Base-by-base conservation (phyloP, 2,329 filamentous ascomycete species). In the Claviceps humidiphila region DNA sequence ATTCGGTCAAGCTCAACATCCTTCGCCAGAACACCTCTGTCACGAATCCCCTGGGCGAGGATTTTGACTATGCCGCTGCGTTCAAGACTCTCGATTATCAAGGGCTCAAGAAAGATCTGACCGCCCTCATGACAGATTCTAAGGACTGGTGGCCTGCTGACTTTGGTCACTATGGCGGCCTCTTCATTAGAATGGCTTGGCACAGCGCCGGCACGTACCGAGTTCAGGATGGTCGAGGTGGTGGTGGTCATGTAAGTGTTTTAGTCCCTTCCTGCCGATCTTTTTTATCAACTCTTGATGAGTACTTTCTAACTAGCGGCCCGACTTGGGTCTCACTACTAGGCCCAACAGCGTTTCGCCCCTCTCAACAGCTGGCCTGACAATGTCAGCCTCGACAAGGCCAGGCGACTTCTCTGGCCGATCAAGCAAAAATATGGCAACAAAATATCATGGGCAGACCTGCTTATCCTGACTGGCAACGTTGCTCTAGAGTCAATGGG, bases 381-480 rank as follows among this genome's bases (percentile, higher is more conserved):
- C 70, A 89, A 89, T 59, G 82, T 81, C 62, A 82, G 74, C 60
- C 77, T 89, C 51, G 85, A 89, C 77, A 89, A 89, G 77, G 85
- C 85, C 37, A 85, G 85, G 53, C 84, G 85, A 57, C 78, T 89
- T 52, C 72, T 89, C 43, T 88, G 84, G 82, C 85, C 85, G 53
- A 81, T 89, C 71, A 89, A 89, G 78, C 84, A 87, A 60, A 89
- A 89, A 76, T 89, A 89, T 58, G 85, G 85, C 66, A 81, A 80
- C 74, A 87, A 86, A 74, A 85, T 89, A 68, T 89, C 85, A 0
- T 89, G 85, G 85, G 82, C 85, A 24, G 85, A 89, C 64, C 69
- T 89, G 54, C 66, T 84, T 48, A 74, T 88, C 53, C 76, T 89
- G 51, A 78, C 83, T 30, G 85, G 85, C 58, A 89, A 89, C 64